These are phyloP conservation scores for Golubevia sp. DNA, from an alignment of 1,284 basidiomycete genomes.

Conservation along the genomic window DNA sequence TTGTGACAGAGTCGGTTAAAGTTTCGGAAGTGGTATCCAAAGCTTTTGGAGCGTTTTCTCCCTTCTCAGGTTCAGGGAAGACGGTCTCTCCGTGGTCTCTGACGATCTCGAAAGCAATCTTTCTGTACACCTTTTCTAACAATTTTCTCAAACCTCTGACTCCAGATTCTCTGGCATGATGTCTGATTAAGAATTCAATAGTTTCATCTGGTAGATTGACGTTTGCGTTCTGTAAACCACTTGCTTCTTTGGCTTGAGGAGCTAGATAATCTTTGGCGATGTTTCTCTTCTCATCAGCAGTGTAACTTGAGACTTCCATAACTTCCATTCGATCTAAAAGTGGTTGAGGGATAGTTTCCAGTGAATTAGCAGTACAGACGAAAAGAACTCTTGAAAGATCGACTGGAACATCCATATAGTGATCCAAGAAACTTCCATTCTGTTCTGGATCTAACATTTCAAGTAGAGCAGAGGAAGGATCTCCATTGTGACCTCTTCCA, in stretches of 20 bases:
- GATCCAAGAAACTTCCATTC: constrained; percentile 92
- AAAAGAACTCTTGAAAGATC: constrained; percentile 95
- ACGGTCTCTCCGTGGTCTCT: constrained; percentile 85
- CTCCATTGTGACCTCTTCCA: constrained; percentile 89
- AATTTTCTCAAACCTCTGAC: constrained; percentile 57
- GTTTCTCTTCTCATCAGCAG: constrained; percentile 91
- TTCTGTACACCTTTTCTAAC: constrained; percentile 85
- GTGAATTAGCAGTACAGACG: constrained; percentile 77
- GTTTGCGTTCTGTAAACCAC: constrained; percentile 70
- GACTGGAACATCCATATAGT: constrained; percentile 97
- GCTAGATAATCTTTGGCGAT: constrained; percentile 91
- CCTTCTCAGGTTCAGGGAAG: constrained; percentile 72
- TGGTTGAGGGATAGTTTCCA: constrained; percentile 95
- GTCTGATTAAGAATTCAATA: constrained; percentile 89
- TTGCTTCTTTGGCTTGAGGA: constrained; percentile 90
- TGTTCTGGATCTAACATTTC: constrained; percentile 99
- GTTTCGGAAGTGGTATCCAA: constrained; percentile 27
- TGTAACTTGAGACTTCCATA: constrained; percentile 83
- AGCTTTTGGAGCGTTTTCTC: constrained; percentile 49
- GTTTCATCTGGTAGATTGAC: constrained; percentile 64
- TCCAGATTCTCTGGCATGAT: constrained; percentile 95
- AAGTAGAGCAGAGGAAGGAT: constrained; percentile 88
- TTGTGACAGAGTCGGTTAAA: constrained; percentile 9
- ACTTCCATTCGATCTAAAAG: constrained; percentile 90
- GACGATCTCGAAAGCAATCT: constrained; percentile 91